Conservation (phyloP, 2,329 filamentous ascomycete genomes). For the Torrubiellomyces zombiae region DNA sequence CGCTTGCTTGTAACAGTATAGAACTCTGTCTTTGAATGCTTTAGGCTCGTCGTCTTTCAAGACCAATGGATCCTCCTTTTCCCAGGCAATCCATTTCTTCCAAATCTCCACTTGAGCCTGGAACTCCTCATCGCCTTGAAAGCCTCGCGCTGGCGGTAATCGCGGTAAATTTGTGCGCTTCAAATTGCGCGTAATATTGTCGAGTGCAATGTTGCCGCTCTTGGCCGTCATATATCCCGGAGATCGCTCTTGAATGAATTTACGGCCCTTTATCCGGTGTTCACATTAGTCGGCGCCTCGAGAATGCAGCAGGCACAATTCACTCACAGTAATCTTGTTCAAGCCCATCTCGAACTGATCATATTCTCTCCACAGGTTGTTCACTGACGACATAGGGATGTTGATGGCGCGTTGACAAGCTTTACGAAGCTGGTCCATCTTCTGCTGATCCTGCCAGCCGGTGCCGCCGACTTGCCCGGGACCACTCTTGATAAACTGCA, state of each 20-base stretch:
- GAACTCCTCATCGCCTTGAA: constrained; percentile 75
- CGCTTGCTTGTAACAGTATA: constrained; percentile 88
- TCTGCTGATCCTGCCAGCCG: constrained; percentile 93
- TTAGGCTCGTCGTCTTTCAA: constrained; percentile 66
- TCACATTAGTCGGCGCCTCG: constrained; percentile 3
- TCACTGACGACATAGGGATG: constrained; percentile 69
- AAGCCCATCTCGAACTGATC: constrained; percentile 88
- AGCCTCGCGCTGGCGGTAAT: constrained; percentile 69
- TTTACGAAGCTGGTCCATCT: constrained; percentile 87
- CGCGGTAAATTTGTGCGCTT: constrained; percentile 62
- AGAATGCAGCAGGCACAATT: not conserved
- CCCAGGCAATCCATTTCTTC: constrained; percentile 91
- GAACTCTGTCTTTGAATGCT: constrained; percentile 58
- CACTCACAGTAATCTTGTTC: constrained; percentile 73
- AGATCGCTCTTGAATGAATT: constrained; percentile 85
- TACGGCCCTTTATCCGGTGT: constrained; percentile 51
- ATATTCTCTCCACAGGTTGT: constrained; percentile 90
- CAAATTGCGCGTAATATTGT: constrained; percentile 68
- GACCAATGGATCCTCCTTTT: constrained; percentile 81
- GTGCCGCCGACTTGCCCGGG: constrained; percentile 74
- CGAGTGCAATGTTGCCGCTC: constrained; percentile 75
- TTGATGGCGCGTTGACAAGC: constrained; percentile 82
- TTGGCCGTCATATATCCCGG: constrained; percentile 93
- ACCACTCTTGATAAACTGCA: constrained; percentile 78
- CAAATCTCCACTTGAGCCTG: constrained; percentile 71